phyloP scores from a whole-genome alignment of 345 rosid genomes.

The Zanthoxylum bungeanum region DNA sequence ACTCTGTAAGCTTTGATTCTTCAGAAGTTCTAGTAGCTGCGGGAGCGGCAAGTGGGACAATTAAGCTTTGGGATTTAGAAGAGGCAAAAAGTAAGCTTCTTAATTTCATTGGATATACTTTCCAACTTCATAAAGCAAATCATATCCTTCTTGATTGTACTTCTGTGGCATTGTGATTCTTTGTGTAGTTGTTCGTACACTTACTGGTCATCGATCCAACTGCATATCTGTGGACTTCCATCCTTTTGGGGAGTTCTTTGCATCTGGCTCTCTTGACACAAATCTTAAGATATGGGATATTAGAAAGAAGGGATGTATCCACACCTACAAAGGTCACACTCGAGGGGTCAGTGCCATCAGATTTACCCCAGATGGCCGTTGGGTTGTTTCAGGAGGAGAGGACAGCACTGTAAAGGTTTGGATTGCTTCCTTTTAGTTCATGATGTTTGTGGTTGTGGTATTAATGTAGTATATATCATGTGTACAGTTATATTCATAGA shows the following conservation, averaged over 20 bases:
- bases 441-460: slow-evolving; percentile 2
- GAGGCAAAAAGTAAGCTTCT: slow-evolving; percentile 92
- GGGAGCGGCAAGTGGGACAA: slow-evolving; percentile 96
- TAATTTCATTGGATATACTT: slow-evolving; percentile 5
- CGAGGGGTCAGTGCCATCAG: slow-evolving; percentile 96
- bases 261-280: slow-evolving; percentile 96
- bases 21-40: slow-evolving; percentile 94
- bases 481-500: background rate
- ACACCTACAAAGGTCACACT: slow-evolving; percentile 98
- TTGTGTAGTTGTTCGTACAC: slow-evolving; percentile 84
- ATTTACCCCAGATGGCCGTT: slow-evolving; percentile 99
- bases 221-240: slow-evolving; percentile 96
- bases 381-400: slow-evolving; percentile 99
- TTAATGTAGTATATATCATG: background rate
- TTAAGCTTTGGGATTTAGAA: slow-evolving; percentile 97
- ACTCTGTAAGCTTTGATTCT: slow-evolving; percentile 95
- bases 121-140: background rate
- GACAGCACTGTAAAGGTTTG: slow-evolving; percentile 91
- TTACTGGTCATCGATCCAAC: slow-evolving; percentile 95
- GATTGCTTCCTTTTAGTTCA: slow-evolving; percentile 10
- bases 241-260: slow-evolving; percentile 98
- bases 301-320: slow-evolving; percentile 93
- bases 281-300: slow-evolving; percentile 99
- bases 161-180: slow-evolving; percentile 11
- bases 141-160: background rate